phyloP scores from a whole-genome alignment of 2,329 filamentous ascomycete species.

The Fusarium luffae region DNA sequence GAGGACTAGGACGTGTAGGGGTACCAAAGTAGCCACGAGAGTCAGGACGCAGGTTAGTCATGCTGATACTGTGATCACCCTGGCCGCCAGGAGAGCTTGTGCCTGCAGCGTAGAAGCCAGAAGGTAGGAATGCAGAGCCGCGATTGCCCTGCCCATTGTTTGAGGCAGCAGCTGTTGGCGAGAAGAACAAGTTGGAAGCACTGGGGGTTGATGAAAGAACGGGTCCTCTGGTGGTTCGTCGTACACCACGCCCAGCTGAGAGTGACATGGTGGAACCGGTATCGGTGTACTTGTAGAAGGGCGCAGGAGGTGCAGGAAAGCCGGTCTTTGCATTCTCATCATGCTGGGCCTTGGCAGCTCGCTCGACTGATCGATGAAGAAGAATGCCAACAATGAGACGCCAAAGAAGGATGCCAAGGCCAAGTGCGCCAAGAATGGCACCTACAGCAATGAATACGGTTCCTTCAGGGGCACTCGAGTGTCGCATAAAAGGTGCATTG shows the following conservation, averaged over 20 bases:
- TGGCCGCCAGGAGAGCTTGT: conserved; percentile 61
- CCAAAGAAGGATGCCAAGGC: conserved; percentile 86
- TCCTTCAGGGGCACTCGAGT: conserved; percentile 85
- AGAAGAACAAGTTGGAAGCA: conserved; percentile 88
- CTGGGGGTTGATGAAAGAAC: conserved; percentile 68
- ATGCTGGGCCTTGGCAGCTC: conserved; percentile 81
- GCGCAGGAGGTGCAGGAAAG: conserved; percentile 67
- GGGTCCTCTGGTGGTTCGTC: conserved; percentile 64
- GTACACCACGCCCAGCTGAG: conserved; percentile 60
- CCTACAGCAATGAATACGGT: conserved; percentile 97
- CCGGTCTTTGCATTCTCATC: conserved; percentile 75
- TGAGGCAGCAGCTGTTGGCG: conserved; percentile 81
- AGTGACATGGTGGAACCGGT: conserved; percentile 66
- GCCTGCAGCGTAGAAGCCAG: conserved; percentile 88
- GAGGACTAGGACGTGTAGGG: conserved; percentile 64
- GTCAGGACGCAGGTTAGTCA: conserved; percentile 71
- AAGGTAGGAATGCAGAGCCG: conserved; percentile 83
- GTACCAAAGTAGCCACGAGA: conserved; percentile 61
- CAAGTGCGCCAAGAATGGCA: conserved; percentile 85
- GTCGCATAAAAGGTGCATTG: conserved; percentile 91
- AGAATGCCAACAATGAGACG: conserved; percentile 88
- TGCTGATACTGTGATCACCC: conserved; percentile 65
- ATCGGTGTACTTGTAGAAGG: conserved; percentile 74
- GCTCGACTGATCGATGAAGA: conserved; percentile 89
- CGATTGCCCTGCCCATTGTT: conserved; percentile 72